These are phyloP conservation scores for Nannochloris sp. DNA, from an alignment of 139 green algal species.

Conservation along the genomic window DNA sequence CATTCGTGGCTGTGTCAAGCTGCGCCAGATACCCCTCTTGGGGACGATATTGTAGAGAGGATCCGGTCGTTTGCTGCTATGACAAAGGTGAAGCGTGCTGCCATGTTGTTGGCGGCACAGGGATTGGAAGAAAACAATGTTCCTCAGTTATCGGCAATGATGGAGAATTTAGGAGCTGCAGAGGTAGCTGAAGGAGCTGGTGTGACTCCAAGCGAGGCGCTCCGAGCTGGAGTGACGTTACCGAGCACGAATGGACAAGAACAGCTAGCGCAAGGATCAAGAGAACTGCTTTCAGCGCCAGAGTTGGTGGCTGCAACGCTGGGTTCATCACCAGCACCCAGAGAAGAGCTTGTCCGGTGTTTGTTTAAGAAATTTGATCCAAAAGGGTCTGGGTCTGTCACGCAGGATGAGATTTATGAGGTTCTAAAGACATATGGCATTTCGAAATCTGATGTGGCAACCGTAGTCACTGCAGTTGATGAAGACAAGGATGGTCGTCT, in stretches of 20 bases:
- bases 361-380: conserved; percentile 16
- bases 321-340: not conserved
- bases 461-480: not conserved
- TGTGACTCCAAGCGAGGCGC: not conserved
- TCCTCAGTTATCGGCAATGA: not conserved
- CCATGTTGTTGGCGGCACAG: conserved; percentile 49
- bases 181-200: not conserved
- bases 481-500: not conserved
- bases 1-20: conserved; percentile 33
- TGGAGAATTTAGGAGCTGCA: not conserved
- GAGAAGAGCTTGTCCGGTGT: conserved; percentile 5
- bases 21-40: conserved; percentile 33
- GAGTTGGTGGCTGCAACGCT: conserved; percentile 17
- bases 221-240: too few relatives aligned
- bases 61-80: conserved; percentile 57
- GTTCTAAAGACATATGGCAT: not conserved
- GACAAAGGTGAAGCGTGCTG: conserved; percentile 75
- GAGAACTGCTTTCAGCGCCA: not conserved
- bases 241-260: too few relatives aligned
- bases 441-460: not conserved
- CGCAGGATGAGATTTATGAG: not conserved
- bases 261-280: too few relatives aligned
- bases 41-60: conserved; percentile 28
- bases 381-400: not conserved
- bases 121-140: not conserved